phyloP scores from a whole-genome alignment of 2,329 filamentous ascomycete genomes.

The Fusarium ramigenum region DNA sequence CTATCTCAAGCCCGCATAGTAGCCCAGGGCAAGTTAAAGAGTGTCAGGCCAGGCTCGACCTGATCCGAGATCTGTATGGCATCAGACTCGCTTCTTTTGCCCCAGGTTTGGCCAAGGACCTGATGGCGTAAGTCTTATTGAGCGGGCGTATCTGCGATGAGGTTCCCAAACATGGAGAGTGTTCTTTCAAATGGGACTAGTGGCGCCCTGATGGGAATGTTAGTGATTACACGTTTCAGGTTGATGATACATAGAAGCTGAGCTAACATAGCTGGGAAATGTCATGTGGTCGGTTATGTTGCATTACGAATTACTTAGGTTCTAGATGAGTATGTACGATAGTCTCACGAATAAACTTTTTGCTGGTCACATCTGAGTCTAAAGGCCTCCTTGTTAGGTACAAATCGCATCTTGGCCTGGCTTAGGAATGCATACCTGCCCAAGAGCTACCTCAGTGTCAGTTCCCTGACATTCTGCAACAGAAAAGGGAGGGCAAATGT shows the following conservation, averaged over 20 bases:
- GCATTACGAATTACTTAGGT: background rate
- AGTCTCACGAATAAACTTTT: background rate
- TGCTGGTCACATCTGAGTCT: background rate
- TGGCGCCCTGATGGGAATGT: background rate
- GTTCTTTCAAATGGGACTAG: background rate
- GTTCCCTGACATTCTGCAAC: background rate
- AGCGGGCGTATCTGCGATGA: background rate
- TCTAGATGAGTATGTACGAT: background rate
- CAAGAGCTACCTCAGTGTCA: too few relatives aligned
- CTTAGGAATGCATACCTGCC: too few relatives aligned
- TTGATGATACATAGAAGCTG: background rate
- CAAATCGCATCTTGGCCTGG: background rate
- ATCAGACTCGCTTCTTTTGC: constrained; percentile 23
- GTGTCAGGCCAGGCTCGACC: constrained; percentile 4
- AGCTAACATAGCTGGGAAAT: background rate
- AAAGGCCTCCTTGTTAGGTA: background rate
- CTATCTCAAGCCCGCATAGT: constrained; percentile 5
- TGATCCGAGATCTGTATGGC: constrained; percentile 17
- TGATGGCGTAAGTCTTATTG: background rate
- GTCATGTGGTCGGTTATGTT: background rate
- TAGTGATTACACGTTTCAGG: background rate
- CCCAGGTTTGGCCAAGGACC: constrained; percentile 4
- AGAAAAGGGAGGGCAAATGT: background rate
- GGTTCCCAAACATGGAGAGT: background rate
- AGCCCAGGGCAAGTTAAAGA: constrained; percentile 1